phyloP scores from a whole-genome alignment of 768 basidiomycete species.

The Naganishia kalamii region DNA sequence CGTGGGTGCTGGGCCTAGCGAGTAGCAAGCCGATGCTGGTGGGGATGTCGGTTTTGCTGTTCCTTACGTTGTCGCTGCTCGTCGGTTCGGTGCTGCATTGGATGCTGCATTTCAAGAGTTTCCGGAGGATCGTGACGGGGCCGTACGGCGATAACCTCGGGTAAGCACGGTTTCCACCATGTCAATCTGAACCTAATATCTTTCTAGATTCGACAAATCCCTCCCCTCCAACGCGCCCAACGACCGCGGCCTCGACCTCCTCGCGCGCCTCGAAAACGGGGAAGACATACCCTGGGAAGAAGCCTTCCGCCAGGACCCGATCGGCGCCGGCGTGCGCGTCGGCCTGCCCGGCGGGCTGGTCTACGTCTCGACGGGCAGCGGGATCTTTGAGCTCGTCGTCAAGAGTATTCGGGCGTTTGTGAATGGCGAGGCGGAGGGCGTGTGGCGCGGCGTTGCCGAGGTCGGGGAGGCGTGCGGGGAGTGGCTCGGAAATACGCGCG shows the following conservation, averaged over 20 bases:
- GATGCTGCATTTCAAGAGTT: conserved; percentile 11
- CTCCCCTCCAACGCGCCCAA: background rate
- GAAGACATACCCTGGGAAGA: conserved; percentile 10
- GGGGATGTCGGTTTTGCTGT: conserved; percentile 18
- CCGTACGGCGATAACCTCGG: conserved; percentile 2
- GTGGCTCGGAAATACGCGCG: background rate
- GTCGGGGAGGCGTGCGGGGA: background rate
- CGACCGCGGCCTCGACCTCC: background rate
- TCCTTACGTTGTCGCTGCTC: conserved; percentile 16
- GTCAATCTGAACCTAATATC: too few relatives aligned
- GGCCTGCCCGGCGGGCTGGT: conserved; percentile 16
- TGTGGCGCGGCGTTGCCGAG: background rate
- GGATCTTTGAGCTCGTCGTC: conserved; percentile 23
- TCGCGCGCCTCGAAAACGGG: background rate
- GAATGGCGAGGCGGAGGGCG: conserved; percentile 23
- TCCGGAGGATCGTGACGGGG: conserved; percentile 2
- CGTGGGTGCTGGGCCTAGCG: conserved; percentile 22
- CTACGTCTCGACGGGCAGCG: conserved; percentile 14
- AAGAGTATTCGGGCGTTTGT: conserved; percentile 22
- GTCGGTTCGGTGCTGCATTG: conserved; percentile 14
- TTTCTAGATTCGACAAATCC: too few relatives aligned
- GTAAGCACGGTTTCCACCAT: too few relatives aligned
- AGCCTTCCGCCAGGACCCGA: conserved; percentile 12
- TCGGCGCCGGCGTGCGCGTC: conserved; percentile 16
- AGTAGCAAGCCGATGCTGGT: conserved; percentile 14